Evolutionary conservation across 345 rosid species (phyloP).

Genomic region (Alliaria petiolata): DNA sequence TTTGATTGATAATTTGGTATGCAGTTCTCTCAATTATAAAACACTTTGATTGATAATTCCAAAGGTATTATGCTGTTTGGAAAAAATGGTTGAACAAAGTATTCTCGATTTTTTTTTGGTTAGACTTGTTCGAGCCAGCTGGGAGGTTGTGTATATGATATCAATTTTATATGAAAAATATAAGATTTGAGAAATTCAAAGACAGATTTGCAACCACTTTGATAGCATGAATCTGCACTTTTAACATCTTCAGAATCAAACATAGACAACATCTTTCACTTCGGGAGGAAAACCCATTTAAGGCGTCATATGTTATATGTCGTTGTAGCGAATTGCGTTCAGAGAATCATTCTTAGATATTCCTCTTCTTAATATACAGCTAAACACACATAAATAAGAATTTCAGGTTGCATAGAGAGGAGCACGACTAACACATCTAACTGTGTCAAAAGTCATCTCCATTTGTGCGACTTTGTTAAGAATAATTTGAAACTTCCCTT

Average conservation of each 20-base stretch:
- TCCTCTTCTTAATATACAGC: not conserved
- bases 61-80: not conserved
- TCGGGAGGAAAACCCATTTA: not conserved
- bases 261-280: constrained; percentile 89
- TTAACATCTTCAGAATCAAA: constrained; percentile 97
- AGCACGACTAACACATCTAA: not conserved
- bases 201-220: constrained; percentile 98
- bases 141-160: too few species aligned
- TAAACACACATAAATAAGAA: not conserved
- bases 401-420: not conserved
- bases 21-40: too few species aligned
- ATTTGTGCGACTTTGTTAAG: not conserved
- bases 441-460: not conserved
- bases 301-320: not conserved
- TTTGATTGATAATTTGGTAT: not conserved
- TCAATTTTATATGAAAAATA: too few species aligned
- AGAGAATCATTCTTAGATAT: too few species aligned
- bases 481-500: not conserved
- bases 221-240: constrained; percentile 92
- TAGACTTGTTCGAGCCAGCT: too few species aligned
- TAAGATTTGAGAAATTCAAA: too few species aligned
- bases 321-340: not conserved
- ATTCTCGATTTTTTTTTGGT: too few species aligned
- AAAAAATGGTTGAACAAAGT: not conserved
- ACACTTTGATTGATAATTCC: not conserved